Base-by-base conservation (phyloP, 169 alveolate genomes). In the Besnoitia besnoiti region DNA sequence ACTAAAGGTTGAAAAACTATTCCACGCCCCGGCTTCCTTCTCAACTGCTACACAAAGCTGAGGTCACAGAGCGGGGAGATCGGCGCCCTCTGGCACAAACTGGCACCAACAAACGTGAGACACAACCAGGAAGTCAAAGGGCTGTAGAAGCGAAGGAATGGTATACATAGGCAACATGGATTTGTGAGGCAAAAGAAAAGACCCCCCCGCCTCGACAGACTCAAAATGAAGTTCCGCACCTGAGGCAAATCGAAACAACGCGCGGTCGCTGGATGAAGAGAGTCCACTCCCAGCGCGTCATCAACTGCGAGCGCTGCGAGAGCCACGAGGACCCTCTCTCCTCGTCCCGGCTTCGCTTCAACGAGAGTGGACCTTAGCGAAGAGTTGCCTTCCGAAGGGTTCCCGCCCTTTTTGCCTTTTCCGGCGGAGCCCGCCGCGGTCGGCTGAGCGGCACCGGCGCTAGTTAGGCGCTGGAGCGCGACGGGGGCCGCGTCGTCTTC, bases 171-270 rank as follows among this genome's bases (percentile, higher is more conserved):
- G n/a, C n/a, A n/a, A n/a, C n/a, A n/a, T n/a, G n/a, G n/a, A n/a
- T n/a, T n/a, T n/a, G n/a, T n/a, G n/a, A n/a, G n/a, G n/a, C n/a
- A n/a, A n/a, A n/a, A n/a, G n/a, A n/a, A n/a, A n/a, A n/a, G n/a
- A n/a, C n/a, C n/a, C n/a, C n/a, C n/a, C n/a, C n/a, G n/a, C n/a
- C n/a, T n/a, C n/a, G n/a, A n/a, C n/a, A n/a, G 16, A 49, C 59
- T 7, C 7, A 16, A 49, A n/a, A n/a, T n/a, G 24, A 5, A 55
- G 67, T 10, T 55, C 67, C n/a, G 33, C 12, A 77, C 87, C 87
- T 77, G 87, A 77, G 87, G 87, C 49, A 77, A 35, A 40, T 40
- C 59, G 40, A 77, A 77, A 77, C 87, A 19, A 55, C 21, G 4
- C 0, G 87, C 87, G 14, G 49, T 42, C 12, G 49, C 50, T 21